Evolutionary conservation across 768 basidiomycete species (phyloP), one percentile per base, ranked within the genome.

Genomic region (Boletus sp.): DNA sequence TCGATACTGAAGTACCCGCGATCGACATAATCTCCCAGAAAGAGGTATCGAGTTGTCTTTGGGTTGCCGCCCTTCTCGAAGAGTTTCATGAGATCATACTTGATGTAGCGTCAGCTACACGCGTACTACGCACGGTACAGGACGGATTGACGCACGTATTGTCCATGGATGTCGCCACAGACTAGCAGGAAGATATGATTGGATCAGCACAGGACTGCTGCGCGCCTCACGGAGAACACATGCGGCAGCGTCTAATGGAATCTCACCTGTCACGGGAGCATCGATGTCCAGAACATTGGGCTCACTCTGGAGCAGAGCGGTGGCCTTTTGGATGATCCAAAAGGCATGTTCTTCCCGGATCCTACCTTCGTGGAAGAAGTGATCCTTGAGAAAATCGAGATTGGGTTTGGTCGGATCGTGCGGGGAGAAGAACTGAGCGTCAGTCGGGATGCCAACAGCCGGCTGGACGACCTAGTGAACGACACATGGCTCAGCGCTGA

Each of bases 1-100:
- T 89, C 87, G 63, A 87, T 85, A 53, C 85, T 87, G 68, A 87
- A 89, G 73, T 89, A 89, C 33, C 87, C 87, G 56, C 87, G 75
- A 67, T 89, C 87, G 18, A 89, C 87, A 64, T 89, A 89, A 69
- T 89, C 87, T 12, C 87, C 87, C 50, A 89, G 71, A 75, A 89
- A 88, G 52, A 88, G 80, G 67, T 89, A 89, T 49, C 87, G 77
- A 3, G 87, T 89, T 36, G 85, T 83, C 52, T 84, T 86, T 2
- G 87, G 87, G 72, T 83, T 88, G 4, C 87, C 87, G 20, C 87
- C 87, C 24, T 89, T 84, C 68, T 89, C 87, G 65, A 89, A 88
- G 29, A 89, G 79, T 69, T 89, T 89, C 87, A 89, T 89, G 54
- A 89, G 73, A 70, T 89, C 87, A 64, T 84, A 89, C 86, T 88